Percentiles rank a stretch among this genome's conserved stretches.
Evolutionary conservation across 129 eudicot genomes (phyloP).

Genomic region (Lactuca saligna): DNA sequence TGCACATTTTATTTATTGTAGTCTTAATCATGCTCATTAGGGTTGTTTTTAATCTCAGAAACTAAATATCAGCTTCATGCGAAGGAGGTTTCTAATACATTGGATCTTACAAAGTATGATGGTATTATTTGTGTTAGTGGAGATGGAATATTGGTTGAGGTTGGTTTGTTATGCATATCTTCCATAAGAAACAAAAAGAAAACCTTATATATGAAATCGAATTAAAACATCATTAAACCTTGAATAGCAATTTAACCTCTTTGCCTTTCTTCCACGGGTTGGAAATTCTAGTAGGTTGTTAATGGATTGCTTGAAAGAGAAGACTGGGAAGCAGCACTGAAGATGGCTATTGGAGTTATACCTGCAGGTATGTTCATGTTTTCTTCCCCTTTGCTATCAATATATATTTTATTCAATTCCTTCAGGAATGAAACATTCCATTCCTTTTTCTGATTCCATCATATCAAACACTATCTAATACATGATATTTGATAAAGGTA

Average conservation of each 20-base stretch:
- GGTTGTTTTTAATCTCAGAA: constrained; percentile 44
- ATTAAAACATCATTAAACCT: background rate
- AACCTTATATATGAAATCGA: background rate
- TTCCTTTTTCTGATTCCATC: no score
- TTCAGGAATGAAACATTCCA: no score
- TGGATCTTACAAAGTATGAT: constrained; percentile 78
- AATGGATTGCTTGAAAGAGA: constrained; percentile 86
- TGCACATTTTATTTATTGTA: background rate
- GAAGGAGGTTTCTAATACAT: constrained; percentile 59
- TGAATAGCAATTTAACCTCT: constrained; percentile 12
- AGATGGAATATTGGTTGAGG: constrained; percentile 94
- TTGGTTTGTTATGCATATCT: constrained; percentile 32
- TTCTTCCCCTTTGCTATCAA: background rate
- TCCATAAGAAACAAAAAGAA: background rate
- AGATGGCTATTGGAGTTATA: constrained; percentile 80
- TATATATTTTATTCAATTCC: background rate
- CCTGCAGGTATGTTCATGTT: constrained; percentile 68
- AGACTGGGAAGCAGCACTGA: constrained; percentile 77
- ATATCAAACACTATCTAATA: background rate
- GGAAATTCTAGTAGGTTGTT: constrained; percentile 68
- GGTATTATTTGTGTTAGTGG: constrained; percentile 96
- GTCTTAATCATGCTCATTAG: constrained; percentile 16
- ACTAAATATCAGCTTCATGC: constrained; percentile 85
- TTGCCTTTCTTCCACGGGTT: constrained; percentile 23
- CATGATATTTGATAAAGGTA: constrained; percentile 48